Conservation (phyloP, 2,329 filamentous ascomycete species). For the Talaromyces rugulosus region DNA sequence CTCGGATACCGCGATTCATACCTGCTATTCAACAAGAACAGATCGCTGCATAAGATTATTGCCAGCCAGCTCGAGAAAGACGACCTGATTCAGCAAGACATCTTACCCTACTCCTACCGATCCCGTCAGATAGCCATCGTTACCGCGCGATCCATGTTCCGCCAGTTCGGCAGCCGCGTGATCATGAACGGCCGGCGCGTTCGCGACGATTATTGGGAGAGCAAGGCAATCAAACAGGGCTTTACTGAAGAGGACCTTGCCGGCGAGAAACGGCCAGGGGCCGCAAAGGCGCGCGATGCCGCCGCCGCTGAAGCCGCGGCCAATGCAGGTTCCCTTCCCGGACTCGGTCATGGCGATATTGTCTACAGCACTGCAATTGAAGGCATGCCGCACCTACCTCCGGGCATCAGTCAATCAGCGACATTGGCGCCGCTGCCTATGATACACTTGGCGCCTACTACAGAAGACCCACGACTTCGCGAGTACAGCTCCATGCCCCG, state of each 20-base stretch:
- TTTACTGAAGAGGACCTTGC: constrained; percentile 96
- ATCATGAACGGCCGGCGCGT: constrained; percentile 87
- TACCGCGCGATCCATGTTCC: constrained; percentile 96
- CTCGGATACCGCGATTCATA: constrained; percentile 97
- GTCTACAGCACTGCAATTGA: constrained; percentile 78
- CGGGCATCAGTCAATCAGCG: constrained; percentile 66
- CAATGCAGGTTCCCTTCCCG: constrained; percentile 54
- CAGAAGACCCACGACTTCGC: constrained; percentile 70
- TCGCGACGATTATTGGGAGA: constrained; percentile 98
- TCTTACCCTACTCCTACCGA: constrained; percentile 92
- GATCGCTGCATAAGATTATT: constrained; percentile 96
- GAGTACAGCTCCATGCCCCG: constrained; percentile 82
- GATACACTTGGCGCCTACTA: constrained; percentile 75
- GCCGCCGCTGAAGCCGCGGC: constrained; percentile 64
- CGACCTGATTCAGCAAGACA: constrained; percentile 89
- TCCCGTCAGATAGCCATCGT: constrained; percentile 99
- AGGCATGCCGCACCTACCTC: constrained; percentile 63
- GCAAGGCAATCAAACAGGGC: constrained; percentile 92
- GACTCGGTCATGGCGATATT: constrained; percentile 75
- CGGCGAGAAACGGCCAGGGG: constrained; percentile 92
- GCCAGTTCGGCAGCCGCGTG: constrained; percentile 92
- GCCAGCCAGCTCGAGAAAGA: constrained; percentile 95
- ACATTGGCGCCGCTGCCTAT: constrained; percentile 68
- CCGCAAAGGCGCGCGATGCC: constrained; percentile 80
- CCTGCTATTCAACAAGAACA: constrained; percentile 95